Base-by-base conservation (phyloP, 1,284 basidiomycete species). In the Thecaphora thlaspeos region DNA sequence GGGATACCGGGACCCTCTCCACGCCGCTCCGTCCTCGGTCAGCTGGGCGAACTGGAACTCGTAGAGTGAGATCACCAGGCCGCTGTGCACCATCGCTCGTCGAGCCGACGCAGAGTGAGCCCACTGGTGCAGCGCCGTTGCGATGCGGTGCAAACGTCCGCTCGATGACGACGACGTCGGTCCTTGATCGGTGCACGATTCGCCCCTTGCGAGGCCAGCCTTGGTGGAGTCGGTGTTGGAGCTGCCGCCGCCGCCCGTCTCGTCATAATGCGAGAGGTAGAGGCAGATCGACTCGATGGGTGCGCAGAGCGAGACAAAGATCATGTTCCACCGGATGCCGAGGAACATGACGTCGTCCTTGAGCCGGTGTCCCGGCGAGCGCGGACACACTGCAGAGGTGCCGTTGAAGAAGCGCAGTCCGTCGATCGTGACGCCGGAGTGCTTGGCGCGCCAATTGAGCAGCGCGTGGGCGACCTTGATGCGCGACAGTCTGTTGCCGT, bases 371-470 rank as follows among this genome's bases (percentile, higher is more conserved):
- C 52, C 52, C 12, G 38, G 11, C 26, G 26, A 28, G 7, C 7
- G 26, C 26, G 26, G 26, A 5, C 5, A 11, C 26, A 11, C 5
- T 28, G 26, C 26, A 5, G 26, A 47, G 48, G 26, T 54, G 43
- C 42, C 51, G 41, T 5, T 28, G 11, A 28, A 28, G 26, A 28
- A 28, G 26, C 26, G 26, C 26, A 28, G 26, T 11, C 11, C 7
- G 26, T 5, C 26, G 26, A 11, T 5, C 26, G 26, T 28, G 26
- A 11, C 26, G n/a, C 55, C 51, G 39, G 55, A 52, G 53, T 55
- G 55, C 52, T 55, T 59, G n/a, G 52, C 61, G 1, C 52, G 59
- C 61, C 61, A 63, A 24, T 63, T 63, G 56, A 63, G 55, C 41
- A 63, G 43, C 11, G 55, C 61, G 18, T 63, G 61, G 0, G 56